Evolutionary conservation across 192 early-diverging fungal genomes (phyloP), one percentile per base, ranked within the genome.

Genomic region (Chytriomyces hyalinus): DNA sequence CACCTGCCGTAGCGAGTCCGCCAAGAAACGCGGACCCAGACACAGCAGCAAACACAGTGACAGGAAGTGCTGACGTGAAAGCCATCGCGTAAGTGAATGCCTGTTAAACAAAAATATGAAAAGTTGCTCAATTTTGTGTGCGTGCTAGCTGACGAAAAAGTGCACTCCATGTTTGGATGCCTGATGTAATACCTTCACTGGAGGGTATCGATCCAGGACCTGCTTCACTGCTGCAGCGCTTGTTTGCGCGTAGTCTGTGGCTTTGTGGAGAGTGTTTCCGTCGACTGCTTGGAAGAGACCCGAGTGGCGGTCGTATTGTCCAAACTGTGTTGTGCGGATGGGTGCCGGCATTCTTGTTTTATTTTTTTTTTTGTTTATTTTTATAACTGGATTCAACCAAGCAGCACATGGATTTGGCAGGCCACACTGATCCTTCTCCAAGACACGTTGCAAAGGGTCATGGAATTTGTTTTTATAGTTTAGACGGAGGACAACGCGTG

Each of bases 161-260:
- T 2, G 28, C 28, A 36, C 28, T 36, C 1, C n/a, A n/a, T n/a
- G n/a, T n/a, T n/a, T n/a, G n/a, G n/a, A n/a, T n/a, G n/a, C n/a
- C n/a, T n/a, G n/a, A n/a, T n/a, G n/a, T n/a, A 5, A 22, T 46
- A 75, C 73, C 63, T 75, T 75, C 4, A 66, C 17, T 0, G 73
- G 73, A n/a, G 64, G 61, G 47, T 75, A 75, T 63, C 61, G 64
- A 64, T 75, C 73, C 24, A 75, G 47, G 1, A 75, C 28, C 49
- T 75, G 47, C 22, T 49, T 66, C 13, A 75, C 61, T 22, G 77
- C 77, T 0, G 5, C 45, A 1, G 60, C 57, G 45, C 61, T 70
- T 6, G 44, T n/a, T 17, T 47, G 71, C 63, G 77, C 77, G 47
- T 43, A 65, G 10, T 0, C 70, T 15, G 28, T 36, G 69, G 77